These are phyloP conservation scores for Termitomyces sp. DNA, from an alignment of 768 basidiomycete genomes.

Conservation along the genomic window DNA sequence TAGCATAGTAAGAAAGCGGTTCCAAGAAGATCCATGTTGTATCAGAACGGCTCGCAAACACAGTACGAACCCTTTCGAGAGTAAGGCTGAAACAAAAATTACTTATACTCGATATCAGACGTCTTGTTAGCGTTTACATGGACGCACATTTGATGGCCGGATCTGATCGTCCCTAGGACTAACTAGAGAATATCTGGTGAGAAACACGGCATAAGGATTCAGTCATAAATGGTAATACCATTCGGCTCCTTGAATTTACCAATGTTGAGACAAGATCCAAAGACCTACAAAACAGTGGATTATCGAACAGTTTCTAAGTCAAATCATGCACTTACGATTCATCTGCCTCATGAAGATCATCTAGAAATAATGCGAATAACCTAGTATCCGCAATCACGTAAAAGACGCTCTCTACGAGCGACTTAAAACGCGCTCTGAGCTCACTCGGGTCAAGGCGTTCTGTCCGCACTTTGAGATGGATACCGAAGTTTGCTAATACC, in stretches of 20 bases:
- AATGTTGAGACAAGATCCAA: conserved; percentile 62
- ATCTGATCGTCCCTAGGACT: conserved; percentile 57
- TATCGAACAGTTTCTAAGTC: neutral
- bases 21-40: conserved; percentile 66
- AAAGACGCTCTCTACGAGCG: conserved; percentile 65
- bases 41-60: conserved; percentile 53
- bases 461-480: conserved; percentile 42
- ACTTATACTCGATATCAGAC: neutral
- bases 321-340: conserved; percentile 39
- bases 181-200: conserved; percentile 32
- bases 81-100: conserved; percentile 27
- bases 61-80: conserved; percentile 44
- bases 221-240: conserved; percentile 34
- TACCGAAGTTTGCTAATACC: conserved; percentile 50
- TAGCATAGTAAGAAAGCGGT: conserved; percentile 50
- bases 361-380: conserved; percentile 64
- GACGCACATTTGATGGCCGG: conserved; percentile 47
- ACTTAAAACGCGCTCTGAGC: conserved; percentile 65
- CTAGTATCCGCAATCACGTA: conserved; percentile 63
- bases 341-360: conserved; percentile 73
- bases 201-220: neutral
- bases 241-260: conserved; percentile 57
- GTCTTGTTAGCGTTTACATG: neutral
- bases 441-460: conserved; percentile 54
- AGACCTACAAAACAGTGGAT: conserved; percentile 34